Evolutionary conservation across 1,139 yeast species (phyloP).

Genomic region (Candida tetrigidarum): DNA sequence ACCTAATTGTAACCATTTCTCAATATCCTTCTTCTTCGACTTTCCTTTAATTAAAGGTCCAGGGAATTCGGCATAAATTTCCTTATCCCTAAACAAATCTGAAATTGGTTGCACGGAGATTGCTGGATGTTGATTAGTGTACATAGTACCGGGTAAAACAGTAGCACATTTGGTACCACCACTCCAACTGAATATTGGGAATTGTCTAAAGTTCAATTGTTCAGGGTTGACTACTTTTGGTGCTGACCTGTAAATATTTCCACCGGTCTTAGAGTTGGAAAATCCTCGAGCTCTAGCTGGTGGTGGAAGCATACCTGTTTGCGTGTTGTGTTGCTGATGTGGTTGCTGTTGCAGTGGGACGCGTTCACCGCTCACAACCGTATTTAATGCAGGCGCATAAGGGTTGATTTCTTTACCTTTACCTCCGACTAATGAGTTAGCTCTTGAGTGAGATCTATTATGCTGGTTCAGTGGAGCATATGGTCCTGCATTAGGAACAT

Average conservation of each 20-base stretch:
- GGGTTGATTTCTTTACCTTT: conserved; percentile 49
- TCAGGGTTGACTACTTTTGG: conserved; percentile 38
- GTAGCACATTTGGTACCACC: conserved; percentile 35
- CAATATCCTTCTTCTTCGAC: conserved; percentile 64
- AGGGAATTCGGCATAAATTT: conserved; percentile 47
- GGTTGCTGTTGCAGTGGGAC: conserved; percentile 5
- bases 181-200: conserved; percentile 81
- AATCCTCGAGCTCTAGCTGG: conserved; percentile 30
- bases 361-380: conserved; percentile 22
- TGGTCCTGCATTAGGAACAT: conserved; percentile 52
- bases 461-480: conserved; percentile 46
- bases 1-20: conserved; percentile 56
- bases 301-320: conserved; percentile 14
- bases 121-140: conserved; percentile 17
- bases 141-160: conserved; percentile 31
- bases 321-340: no score
- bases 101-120: conserved; percentile 24
- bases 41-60: conserved; percentile 65
- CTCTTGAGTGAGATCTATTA: conserved; percentile 42
- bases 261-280: conserved; percentile 29
- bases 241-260: conserved; percentile 29
- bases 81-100: conserved; percentile 24
- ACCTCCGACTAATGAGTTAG: conserved; percentile 47
- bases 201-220: conserved; percentile 57
- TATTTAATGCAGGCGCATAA: conserved; percentile 43